Percentiles rank a stretch among this genome's conserved stretches.
Evolutionary conservation across 345 rosid species (phyloP).

Genomic region (Eucalyptus pauciflora): DNA sequence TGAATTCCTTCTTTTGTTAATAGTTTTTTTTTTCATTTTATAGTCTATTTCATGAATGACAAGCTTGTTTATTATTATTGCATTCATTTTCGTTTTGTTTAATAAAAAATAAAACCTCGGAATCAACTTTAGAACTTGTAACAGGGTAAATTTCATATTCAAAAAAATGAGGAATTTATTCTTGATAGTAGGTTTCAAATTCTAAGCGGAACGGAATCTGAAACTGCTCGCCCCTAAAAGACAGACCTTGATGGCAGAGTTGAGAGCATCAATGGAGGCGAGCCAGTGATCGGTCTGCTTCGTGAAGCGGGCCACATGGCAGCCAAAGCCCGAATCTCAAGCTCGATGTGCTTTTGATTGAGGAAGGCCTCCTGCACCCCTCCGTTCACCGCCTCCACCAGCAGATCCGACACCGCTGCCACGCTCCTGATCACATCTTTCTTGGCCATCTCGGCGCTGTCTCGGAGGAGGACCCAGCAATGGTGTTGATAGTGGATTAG

Average conservation of each 20-base stretch:
- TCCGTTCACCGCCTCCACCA: constrained; percentile 66
- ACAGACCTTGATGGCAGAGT: constrained; percentile 58
- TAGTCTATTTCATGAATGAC: no score
- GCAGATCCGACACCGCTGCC: constrained; percentile 49
- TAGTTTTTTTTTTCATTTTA: no score
- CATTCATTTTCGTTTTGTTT: no score
- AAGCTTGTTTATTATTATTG: no score
- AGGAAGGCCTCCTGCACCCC: constrained; percentile 68
- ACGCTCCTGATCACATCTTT: constrained; percentile 48
- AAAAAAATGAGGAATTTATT: no score
- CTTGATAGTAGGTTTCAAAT: fast-evolving
- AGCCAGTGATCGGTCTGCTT: constrained; percentile 85
- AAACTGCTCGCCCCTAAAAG: not conserved
- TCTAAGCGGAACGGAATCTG: fast-evolving
- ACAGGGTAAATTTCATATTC: fast-evolving
- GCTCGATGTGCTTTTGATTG: constrained; percentile 79
- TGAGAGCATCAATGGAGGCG: constrained; percentile 51
- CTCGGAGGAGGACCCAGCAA: constrained; percentile 45
- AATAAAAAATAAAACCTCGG: no score
- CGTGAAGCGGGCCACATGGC: constrained; percentile 21
- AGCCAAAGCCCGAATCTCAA: constrained; percentile 8
- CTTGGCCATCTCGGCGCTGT: constrained; percentile 61
- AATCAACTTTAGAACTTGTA: fast-evolving
- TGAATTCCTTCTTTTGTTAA: no score
- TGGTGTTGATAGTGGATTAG: constrained; percentile 49